Evolutionary conservation across 2,329 filamentous ascomycete genomes (phyloP), one percentile per base, ranked within the genome.

Genomic region (Penicillium hesseltinei): DNA sequence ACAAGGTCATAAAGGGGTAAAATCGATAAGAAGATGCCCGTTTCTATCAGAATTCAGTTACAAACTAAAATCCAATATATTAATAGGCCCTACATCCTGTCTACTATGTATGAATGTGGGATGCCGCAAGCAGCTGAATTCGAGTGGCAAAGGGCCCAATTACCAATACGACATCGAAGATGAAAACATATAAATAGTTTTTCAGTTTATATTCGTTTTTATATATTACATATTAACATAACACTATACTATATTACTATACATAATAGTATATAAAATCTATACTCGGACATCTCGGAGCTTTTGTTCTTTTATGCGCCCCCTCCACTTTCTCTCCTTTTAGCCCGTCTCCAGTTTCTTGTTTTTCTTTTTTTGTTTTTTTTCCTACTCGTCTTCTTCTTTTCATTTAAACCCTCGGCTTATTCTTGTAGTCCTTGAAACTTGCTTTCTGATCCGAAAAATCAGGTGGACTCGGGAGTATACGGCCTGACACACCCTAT

Each of bases 111-210:
- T 31, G 6, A 19, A 36, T 25, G 39, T 27, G 40, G 21, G n/a
- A 27, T 47, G 43, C 56, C 59, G 52, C 52, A 61, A 56, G 52
- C 59, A 61, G 59, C 59, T 61, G 56, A 54, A 48, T 57, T 50
- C 35, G 31, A 46, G 57, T 54, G 50, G 55, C 50, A 58, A 58
- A 49, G 33, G 33, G 33, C 15, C 57, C 57, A 59, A 59, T 61
- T 50, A 54, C 53, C 52, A 56, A 51, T 40, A 25, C n/a, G 31
- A 53, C 21, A 40, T n/a, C 7, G 17, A 8, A 7, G 23, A 51
- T 49, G 46, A 49, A 49, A 36, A 27, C 46, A 39, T 38, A 27
- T 38, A 27, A 38, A 38, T 25, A 23, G 2, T 15, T 23, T 15
- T 23, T n/a, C 40, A 4, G 9, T 4, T 27, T 27, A 27, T 27